Evolutionary conservation across 2,329 filamentous ascomycete genomes (phyloP).

Genomic region (Diaporthe nobilis): DNA sequence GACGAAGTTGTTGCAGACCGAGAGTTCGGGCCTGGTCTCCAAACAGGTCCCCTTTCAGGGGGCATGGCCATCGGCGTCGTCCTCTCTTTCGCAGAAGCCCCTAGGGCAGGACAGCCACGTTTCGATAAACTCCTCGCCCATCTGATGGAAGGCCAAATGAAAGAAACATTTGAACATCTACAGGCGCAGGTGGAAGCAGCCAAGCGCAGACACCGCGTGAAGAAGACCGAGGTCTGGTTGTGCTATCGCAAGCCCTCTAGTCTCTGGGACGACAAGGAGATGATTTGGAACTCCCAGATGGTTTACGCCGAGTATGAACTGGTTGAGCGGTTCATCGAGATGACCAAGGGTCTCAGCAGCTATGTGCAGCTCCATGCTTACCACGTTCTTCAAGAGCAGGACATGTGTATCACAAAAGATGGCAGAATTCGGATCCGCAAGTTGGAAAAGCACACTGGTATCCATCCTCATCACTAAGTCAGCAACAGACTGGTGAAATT

Average conservation of each 20-base stretch:
- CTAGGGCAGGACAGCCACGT: not conserved
- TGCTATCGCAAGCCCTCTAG: not conserved
- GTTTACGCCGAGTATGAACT: not conserved
- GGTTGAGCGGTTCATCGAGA: not conserved
- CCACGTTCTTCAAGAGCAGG: not conserved
- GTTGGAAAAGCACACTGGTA: not conserved
- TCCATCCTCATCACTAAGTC: not conserved
- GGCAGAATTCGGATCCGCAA: not conserved
- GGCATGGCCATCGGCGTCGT: constrained; percentile 2
- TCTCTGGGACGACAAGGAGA: not conserved
- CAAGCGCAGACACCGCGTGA: not conserved
- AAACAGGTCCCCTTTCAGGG: not conserved
- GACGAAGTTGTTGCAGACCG: not conserved
- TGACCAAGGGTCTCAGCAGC: not conserved
- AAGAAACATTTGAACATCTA: not conserved
- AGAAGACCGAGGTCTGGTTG: not conserved
- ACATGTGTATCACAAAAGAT: not conserved
- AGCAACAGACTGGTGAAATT: not conserved
- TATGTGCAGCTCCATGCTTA: not conserved
- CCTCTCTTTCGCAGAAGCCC: not conserved
- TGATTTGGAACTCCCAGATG: not conserved
- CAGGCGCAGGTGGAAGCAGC: not conserved
- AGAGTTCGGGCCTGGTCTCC: not conserved
- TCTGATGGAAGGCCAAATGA: not conserved
- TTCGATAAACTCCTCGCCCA: not conserved